Percentiles rank a stretch among this genome's conserved stretches.
Conservation (phyloP, 2,329 filamentous ascomycete genomes). For the Didymella sp. region DNA sequence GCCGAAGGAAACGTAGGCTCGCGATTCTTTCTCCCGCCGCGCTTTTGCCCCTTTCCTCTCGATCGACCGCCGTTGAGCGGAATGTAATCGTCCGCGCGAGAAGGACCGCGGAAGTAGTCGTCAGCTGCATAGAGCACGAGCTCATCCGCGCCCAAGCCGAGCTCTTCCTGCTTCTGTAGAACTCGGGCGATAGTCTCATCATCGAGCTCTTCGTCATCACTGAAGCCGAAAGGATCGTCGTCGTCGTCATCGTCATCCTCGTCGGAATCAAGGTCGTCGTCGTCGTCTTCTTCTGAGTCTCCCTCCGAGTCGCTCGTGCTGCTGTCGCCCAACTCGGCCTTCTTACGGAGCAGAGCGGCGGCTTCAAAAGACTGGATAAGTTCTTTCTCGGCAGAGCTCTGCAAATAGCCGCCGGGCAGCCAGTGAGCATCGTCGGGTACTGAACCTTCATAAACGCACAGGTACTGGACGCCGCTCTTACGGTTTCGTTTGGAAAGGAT, state of each 20-base stretch:
- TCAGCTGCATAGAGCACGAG: conserved; percentile 63
- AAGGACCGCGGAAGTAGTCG: conserved; percentile 47
- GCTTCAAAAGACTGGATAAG: conserved; percentile 42
- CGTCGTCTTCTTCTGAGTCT: conserved; percentile 42
- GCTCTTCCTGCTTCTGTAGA: conserved; percentile 67
- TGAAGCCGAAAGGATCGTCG: conserved; percentile 29
- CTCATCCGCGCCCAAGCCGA: conserved; percentile 67
- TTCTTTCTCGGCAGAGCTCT: conserved; percentile 29
- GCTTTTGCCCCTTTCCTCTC: conserved; percentile 33
- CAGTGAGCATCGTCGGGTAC: conserved; percentile 58
- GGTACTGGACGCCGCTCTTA: conserved; percentile 57
- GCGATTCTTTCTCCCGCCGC: conserved; percentile 23
- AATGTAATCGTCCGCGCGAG: conserved; percentile 21
- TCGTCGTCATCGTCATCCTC: conserved; percentile 51
- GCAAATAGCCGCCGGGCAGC: conserved; percentile 49
- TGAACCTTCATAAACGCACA: conserved; percentile 58
- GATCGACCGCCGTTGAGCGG: conserved; percentile 34
- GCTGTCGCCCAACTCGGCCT: conserved; percentile 25
- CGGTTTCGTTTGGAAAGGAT: conserved; percentile 57
- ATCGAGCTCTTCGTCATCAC: conserved; percentile 54
- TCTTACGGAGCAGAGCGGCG: conserved; percentile 24
- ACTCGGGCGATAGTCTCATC: conserved; percentile 69
- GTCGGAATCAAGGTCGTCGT: conserved; percentile 48
- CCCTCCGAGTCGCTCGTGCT: conserved; percentile 28
- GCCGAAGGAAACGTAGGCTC: conserved; percentile 59